Base-by-base conservation (phyloP, 176 grass and related monocot genomes). In the Thinopyrum elongatum region DNA sequence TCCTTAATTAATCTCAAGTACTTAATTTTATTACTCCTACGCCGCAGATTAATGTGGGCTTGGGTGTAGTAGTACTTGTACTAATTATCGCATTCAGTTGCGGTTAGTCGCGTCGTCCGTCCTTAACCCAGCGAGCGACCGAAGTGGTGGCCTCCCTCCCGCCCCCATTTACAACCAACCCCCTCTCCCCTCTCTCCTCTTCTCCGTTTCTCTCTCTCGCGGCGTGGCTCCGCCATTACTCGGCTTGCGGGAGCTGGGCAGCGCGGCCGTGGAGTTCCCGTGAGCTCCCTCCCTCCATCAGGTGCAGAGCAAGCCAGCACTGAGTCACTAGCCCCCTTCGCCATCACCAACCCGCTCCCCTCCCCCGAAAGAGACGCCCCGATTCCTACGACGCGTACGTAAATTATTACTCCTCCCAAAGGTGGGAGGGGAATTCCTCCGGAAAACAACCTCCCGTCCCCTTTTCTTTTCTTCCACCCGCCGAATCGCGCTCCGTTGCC, bases 331-430 rank as follows among this genome's bases (percentile, higher is more conserved):
- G 60, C 13, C 19, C 55, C 57, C 21, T 26, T 12, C 30, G 34
- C 49, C 51, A 19, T 6, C 17, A 53, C 71, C 84, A 77, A 76
- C 83, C 83, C 71, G 55, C 62, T 80, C 78, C 59, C 14, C 30
- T 16, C 58, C 65, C 55, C 88, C 85, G 89, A 91, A 88, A 91
- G 89, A 91, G 85, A 91, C 89, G 85, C 85, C 76, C 79, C 85
- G 83, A 85, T 91, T 91, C 85, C 85, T 70, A 76, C 76, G 89
- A 86, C 59, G 83, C 86, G 86, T 66, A 70, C 86, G 86, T 74
- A 76, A 81, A 80, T 72, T 70, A 63, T 72, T 70, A 53, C 46
- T 19, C 15, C 13, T 51, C 47, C 13, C 6, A 46, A 74, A 74
- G 74, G 64, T 11, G 13, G 65, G 70, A 69, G 28, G 60, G 42